phyloP scores from a whole-genome alignment of 768 basidiomycete genomes.

The Auriscalpium vulgare region DNA sequence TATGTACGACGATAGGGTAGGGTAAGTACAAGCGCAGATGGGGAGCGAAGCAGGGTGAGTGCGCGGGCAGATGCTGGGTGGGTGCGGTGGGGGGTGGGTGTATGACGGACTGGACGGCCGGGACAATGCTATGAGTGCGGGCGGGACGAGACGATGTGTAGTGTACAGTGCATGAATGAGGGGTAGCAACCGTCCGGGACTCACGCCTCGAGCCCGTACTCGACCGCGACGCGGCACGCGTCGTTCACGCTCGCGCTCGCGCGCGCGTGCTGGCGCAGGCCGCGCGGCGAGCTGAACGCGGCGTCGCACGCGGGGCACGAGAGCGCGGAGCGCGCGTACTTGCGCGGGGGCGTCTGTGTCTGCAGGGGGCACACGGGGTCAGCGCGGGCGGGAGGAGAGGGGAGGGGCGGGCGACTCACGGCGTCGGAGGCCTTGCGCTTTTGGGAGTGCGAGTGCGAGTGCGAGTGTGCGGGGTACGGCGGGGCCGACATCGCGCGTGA shows the following conservation, averaged over 20 bases:
- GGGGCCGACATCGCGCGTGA: not conserved
- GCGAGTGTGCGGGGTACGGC: not conserved
- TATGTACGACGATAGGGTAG: too few species aligned
- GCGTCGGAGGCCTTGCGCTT: slow-evolving; percentile 13
- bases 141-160: too few species aligned
- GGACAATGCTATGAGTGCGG: too few species aligned
- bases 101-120: too few species aligned
- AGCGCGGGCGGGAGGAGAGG: slow-evolving; percentile 1
- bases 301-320: slow-evolving; percentile 73
- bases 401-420: slow-evolving; percentile 3
- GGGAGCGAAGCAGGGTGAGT: not conserved
- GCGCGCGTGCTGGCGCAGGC: slow-evolving; percentile 54
- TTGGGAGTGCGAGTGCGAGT: not conserved
- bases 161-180: too few species aligned
- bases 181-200: not conserved
- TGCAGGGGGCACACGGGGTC: slow-evolving; percentile 1
- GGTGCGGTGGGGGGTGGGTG: not conserved
- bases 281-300: slow-evolving; percentile 49
- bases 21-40: too few species aligned
- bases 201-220: slow-evolving; percentile 58
- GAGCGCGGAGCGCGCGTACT: slow-evolving; percentile 28
- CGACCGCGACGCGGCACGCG: slow-evolving; percentile 66
- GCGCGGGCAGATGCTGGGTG: not conserved
- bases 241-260: slow-evolving; percentile 43
- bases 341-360: slow-evolving; percentile 10